Conservation (phyloP, 2,329 filamentous ascomycete species). For the Penicillium sp. region DNA sequence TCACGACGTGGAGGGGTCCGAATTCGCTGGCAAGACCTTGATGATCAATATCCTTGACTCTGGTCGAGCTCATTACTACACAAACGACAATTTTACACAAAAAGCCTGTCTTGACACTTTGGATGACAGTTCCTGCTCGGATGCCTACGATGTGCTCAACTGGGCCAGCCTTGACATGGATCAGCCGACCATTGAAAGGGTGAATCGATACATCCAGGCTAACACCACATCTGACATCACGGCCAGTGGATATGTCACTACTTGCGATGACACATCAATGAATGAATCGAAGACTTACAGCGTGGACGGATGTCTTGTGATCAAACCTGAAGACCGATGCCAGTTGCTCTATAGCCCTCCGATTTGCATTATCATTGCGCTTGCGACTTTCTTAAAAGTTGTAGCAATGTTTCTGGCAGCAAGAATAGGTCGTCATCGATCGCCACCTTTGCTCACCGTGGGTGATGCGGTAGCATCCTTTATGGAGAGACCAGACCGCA, state of each 20-base stretch:
- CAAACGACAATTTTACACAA: neutral
- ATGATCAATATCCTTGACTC: neutral
- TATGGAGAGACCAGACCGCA: constrained; percentile 16
- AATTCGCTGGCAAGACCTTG: neutral
- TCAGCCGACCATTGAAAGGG: neutral
- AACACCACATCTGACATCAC: neutral
- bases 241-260: neutral
- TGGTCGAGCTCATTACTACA: neutral
- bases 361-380: constrained; percentile 11
- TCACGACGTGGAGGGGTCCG: neutral
- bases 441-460: constrained; percentile 20
- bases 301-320: constrained; percentile 3
- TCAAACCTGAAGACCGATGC: constrained; percentile 8
- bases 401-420: constrained; percentile 18
- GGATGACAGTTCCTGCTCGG: neutral
- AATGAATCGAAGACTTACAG: neutral
- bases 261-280: neutral
- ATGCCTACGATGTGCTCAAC: neutral
- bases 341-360: constrained; percentile 14
- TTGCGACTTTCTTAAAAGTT: constrained; percentile 13
- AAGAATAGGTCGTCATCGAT: neutral
- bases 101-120: neutral
- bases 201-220: neutral
- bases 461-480: constrained; percentile 34
- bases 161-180: neutral